Base-by-base conservation (phyloP, 306 rosid genomes). In the Vigna angularis region DNA sequence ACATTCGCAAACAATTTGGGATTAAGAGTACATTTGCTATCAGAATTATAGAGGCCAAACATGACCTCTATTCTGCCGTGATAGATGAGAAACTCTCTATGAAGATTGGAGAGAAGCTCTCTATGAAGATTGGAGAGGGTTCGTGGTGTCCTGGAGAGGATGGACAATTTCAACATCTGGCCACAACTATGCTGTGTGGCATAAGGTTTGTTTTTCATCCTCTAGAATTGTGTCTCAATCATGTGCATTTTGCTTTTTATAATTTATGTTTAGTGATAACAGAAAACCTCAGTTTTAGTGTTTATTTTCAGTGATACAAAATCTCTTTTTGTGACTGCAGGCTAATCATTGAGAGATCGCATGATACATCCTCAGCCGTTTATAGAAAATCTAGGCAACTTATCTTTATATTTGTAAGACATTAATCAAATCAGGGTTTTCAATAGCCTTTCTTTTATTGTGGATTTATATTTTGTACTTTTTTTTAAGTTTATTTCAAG, bases 61-160 rank as follows among this genome's bases (percentile, higher is more conserved):
- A 93, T 42, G 85, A 92, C 49, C 84, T 94, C 67, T 94, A 92
- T 83, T 79, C 98, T 30, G 98, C 97, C 57, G 82, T 94, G 12
- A 89, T 94, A 0, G 97, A 90, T 36, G 96, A 89, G 49, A 90
- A 85, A 18, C 44, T 92, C n/a, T n/a, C n/a, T n/a, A n/a, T n/a
- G n/a, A n/a, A n/a, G n/a, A 53, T 90, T 22, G 1, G 1, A 22
- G 24, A 22, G 24, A 20, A 20, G 94, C 86, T 20, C 20, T 20
- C 20, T 20, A 86, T 94, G 96, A 94, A 94, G 85, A 94, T 94
- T 67, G 98, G 98, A 30, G 89, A 90, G 65, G 84, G 87, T 72
- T 88, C 97, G 28, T 94, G 98, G 98, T 89, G 89, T 65, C 98
- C 97, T 48, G 87, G 17, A 85, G 76, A 83, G 93, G 90, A 86